These are phyloP conservation scores for Herpotrichia juniperi DNA, from an alignment of 2,329 filamentous ascomycete species.

Conservation along the genomic window DNA sequence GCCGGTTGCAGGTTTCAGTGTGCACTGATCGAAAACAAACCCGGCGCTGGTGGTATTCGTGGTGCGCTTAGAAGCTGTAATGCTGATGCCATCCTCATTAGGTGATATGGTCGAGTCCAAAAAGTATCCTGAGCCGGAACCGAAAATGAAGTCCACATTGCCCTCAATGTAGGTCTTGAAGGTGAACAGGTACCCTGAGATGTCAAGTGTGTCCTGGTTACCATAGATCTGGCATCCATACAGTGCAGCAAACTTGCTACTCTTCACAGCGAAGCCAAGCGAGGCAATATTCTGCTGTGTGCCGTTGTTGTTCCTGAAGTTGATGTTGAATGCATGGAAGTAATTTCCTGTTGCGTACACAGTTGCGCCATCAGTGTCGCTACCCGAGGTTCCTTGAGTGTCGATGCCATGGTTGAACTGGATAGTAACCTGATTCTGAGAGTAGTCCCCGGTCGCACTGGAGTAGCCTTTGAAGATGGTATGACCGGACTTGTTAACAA, in stretches of 20 bases:
- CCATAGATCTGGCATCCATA: conserved; percentile 47
- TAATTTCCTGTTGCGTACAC: conserved; percentile 50
- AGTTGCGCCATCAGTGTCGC: conserved; percentile 48
- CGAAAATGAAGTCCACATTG: conserved; percentile 53
- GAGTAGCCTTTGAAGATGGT: conserved; percentile 51
- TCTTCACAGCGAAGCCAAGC: conserved; percentile 49
- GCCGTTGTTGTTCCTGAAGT: conserved; percentile 48
- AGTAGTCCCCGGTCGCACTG: conserved; percentile 43
- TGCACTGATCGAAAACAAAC: conserved; percentile 48
- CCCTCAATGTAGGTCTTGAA: conserved; percentile 50
- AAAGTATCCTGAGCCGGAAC: conserved; percentile 54
- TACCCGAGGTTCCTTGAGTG: conserved; percentile 41
- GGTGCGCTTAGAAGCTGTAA: conserved; percentile 49
- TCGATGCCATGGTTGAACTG: conserved; percentile 44
- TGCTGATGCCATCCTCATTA: conserved; percentile 42
- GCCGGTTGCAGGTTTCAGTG: conserved; percentile 35
- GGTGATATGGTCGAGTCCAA: conserved; percentile 45
- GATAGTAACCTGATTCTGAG: conserved; percentile 46
- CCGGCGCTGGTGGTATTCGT: conserved; percentile 46
- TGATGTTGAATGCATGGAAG: conserved; percentile 49
- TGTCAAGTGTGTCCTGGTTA: conserved; percentile 47
- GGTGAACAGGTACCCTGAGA: conserved; percentile 47
- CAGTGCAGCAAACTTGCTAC: conserved; percentile 48
- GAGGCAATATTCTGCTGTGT: conserved; percentile 46
- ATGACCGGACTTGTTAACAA: conserved; percentile 46